Base-by-base conservation (phyloP, 2,329 filamentous ascomycete species). In the Aspergillus sp. region DNA sequence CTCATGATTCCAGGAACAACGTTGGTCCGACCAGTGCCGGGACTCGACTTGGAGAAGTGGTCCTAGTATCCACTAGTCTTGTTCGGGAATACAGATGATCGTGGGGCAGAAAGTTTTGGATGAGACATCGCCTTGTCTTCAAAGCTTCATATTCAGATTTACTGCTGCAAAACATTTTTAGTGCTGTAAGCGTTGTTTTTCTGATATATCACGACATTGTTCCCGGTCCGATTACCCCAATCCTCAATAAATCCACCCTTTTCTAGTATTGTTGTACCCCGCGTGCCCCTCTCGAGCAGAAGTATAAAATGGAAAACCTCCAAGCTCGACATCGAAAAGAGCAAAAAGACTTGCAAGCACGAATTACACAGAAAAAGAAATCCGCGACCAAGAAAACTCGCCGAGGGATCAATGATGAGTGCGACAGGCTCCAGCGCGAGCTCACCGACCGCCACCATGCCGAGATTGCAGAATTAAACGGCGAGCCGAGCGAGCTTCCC, bases 331-430 rank as follows among this genome's bases (percentile, higher is more conserved):
- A 99, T 76, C 89, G 92, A 71, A 95, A 92, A 77, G 94, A 99
- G 79, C 88, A 91, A 76, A 89, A 89, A 69, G 94, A 98, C 64
- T 84, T 99, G 28, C 91, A 96, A 76, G 85, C 87, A 54, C 89
- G 90, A 62, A 88, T 96, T 72, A 97, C 92, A 5, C 93, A 90
- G 79, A 98, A 97, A 84, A 99, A 97, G 84, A 98, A 97, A 83
- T 90, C 91, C 69, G 93, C 95, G 17, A 96, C 90, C 51, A 99
- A 98, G 80, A 89, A 88, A 77, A 88, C 86, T 8, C 82, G 87
- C 54, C 88, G 90, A 75, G 88, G 89, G 30, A 82, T 94, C 46
- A 88, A 87, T 65, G 86, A 89, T 66, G 87, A 89, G 71, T 89
- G 87, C 72, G 85, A 85, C 22, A 74, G 78, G 28, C 77, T 88